These are phyloP conservation scores for Fusarium abutilonis DNA, from an alignment of 2,329 filamentous ascomycete genomes.

Conservation along the genomic window DNA sequence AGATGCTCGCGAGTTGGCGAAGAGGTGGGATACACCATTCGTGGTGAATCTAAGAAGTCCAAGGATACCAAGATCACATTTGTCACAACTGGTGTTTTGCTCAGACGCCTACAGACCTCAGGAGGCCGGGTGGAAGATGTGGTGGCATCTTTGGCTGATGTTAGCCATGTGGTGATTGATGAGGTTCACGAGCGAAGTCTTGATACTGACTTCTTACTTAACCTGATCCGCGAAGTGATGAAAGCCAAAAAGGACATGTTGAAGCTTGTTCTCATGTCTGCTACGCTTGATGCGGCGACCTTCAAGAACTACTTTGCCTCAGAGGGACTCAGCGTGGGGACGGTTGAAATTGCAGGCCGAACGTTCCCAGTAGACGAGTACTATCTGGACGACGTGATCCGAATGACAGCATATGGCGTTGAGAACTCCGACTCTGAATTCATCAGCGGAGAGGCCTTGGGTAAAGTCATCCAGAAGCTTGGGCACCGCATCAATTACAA, in stretches of 20 bases:
- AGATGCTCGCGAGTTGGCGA: slow-evolving; percentile 83
- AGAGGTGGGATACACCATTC: slow-evolving; percentile 93
- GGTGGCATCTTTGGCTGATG: slow-evolving; percentile 81
- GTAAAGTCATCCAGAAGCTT: slow-evolving; percentile 75
- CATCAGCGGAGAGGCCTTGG: slow-evolving; percentile 66
- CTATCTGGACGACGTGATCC: slow-evolving; percentile 88
- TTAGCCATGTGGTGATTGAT: slow-evolving; percentile 95
- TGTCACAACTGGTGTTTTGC: slow-evolving; percentile 96
- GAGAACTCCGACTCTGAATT: slow-evolving; percentile 59
- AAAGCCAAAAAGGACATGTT: slow-evolving; percentile 81
- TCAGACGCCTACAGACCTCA: slow-evolving; percentile 91
- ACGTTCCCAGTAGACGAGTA: slow-evolving; percentile 92
- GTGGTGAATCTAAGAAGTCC: slow-evolving; percentile 86
- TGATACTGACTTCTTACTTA: slow-evolving; percentile 98
- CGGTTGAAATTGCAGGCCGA: slow-evolving; percentile 87
- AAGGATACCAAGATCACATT: slow-evolving; percentile 92
- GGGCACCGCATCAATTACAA: slow-evolving; percentile 92
- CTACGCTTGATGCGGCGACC: slow-evolving; percentile 88
- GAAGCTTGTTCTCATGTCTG: slow-evolving; percentile 98
- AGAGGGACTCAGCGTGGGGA: slow-evolving; percentile 72
- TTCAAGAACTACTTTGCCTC: slow-evolving; percentile 66
- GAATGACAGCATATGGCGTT: slow-evolving; percentile 78
- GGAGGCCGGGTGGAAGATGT: slow-evolving; percentile 83
- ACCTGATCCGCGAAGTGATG: slow-evolving; percentile 86
- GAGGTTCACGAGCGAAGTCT: slow-evolving; percentile 97